Evolutionary conservation across 257 asterid genomes (phyloP).

Genomic region (Nicotiana knightiana): DNA sequence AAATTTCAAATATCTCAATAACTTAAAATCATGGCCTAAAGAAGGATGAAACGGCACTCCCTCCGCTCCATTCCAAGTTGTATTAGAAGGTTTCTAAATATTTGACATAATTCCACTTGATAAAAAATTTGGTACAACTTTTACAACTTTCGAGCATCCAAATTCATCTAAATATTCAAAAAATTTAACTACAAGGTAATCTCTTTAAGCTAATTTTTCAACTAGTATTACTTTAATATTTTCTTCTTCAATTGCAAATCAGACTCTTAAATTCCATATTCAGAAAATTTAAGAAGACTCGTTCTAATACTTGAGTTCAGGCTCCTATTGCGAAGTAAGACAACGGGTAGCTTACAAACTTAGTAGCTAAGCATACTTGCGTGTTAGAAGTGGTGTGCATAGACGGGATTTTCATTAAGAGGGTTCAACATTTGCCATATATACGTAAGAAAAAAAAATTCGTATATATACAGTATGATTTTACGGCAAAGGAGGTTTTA

Average conservation of each 20-base stretch:
- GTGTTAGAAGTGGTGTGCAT: neutral
- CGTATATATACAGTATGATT: too few relatives aligned
- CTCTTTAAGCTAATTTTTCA: neutral
- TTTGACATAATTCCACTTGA: neutral
- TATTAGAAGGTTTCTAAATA: neutral
- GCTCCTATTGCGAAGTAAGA: neutral
- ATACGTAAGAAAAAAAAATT: too few relatives aligned
- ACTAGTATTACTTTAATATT: neutral
- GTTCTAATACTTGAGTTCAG: neutral
- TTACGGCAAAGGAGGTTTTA: too few relatives aligned
- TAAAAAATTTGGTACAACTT: neutral
- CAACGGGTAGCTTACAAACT: neutral
- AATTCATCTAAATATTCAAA: neutral
- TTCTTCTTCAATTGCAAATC: neutral
- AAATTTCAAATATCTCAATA: too few relatives aligned
- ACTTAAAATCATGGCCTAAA: too few relatives aligned
- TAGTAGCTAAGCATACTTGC: neutral
- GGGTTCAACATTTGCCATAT: too few relatives aligned
- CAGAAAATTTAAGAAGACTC: neutral
- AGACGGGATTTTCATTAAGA: too few relatives aligned
- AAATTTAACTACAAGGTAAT: neutral
- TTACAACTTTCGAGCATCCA: neutral
- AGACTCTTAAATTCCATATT: neutral
- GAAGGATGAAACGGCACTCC: too few relatives aligned
- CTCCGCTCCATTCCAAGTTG: neutral